Evolutionary conservation across 768 basidiomycete species (phyloP), one percentile per base, ranked within the genome.

Genomic region (Mycena maculata): DNA sequence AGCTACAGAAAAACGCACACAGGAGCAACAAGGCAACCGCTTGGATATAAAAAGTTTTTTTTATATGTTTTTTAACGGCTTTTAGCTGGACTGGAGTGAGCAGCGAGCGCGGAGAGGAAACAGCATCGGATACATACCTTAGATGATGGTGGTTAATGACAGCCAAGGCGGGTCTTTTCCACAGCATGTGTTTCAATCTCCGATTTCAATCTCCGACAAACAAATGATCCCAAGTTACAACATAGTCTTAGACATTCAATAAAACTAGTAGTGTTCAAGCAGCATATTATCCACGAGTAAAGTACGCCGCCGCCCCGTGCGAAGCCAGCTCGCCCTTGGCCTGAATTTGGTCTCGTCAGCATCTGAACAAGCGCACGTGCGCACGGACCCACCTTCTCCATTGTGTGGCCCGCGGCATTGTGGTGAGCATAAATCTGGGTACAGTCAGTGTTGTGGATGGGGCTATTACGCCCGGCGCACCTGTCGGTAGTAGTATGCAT

Each of bases 221-320:
- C 31, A 47, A 70, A 39, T 54, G 60, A 60, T 44, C 74, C 52
- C 58, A 55, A n/a, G 39, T 60, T 73, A 77, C 72, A 77, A 75
- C 73, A 73, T 72, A 31, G 60, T 20, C 30, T 30, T 49, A 44
- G 50, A 45, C 41, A 42, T 18, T 7, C 8, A 68, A 50, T 41
- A 50, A 54, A 69, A 59, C 69, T 65, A 72, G 65, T 60, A 71
- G 22, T 30, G 18, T 23, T 22, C 22, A 28, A 25, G 23, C n/a
- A 42, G 18, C 15, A 39, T 4, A 69, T 87, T 79, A 93, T 68
- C 92, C 93, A 65, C 93, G 88, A 66, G 89, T 92, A 79, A 96
- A 95, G 80, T 96, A 96, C 28, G 93, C 88, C 78, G 91, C 93
- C 64, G 95, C 92, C 15, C 95, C 95, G 71, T 95, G 92, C 56